A percentile compares a stretch with the other conserved stretches of the same genome.
Conservation (phyloP, 768 basidiomycete species). For the Atractiella rhizophila region DNA sequence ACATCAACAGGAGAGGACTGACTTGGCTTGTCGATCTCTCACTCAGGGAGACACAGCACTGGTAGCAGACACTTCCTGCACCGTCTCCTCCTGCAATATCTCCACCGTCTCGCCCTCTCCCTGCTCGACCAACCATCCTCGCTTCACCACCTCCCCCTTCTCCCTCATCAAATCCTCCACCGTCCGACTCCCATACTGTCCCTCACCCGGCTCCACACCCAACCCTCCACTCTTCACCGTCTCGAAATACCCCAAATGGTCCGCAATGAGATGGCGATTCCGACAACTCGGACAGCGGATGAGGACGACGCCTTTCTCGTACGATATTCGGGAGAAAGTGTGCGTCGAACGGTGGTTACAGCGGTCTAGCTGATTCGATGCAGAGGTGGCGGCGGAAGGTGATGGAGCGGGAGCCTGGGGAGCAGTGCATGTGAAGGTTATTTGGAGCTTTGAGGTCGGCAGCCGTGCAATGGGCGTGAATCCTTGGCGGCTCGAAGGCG, state of each 20-base stretch:
- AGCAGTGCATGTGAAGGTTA: constrained; percentile 73
- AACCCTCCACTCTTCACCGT: constrained; percentile 33
- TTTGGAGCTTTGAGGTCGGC: constrained; percentile 38
- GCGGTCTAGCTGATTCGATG: constrained; percentile 6
- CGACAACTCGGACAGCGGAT: constrained; percentile 76
- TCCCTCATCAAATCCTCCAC: constrained; percentile 56
- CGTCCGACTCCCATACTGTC: constrained; percentile 34
- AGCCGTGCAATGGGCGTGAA: no score
- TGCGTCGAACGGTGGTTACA: constrained; percentile 66
- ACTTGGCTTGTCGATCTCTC: no score
- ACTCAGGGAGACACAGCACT: no score
- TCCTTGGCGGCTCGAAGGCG: no score
- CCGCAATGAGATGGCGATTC: constrained; percentile 62
- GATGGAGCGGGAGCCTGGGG: constrained; percentile 16
- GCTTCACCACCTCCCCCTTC: constrained; percentile 47
- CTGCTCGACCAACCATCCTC: constrained; percentile 1
- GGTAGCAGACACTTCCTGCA: no score
- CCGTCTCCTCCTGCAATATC: no score
- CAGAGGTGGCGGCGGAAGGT: background rate
- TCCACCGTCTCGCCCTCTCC: no score
- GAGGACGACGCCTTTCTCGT: constrained; percentile 67
- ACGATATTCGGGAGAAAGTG: constrained; percentile 58
- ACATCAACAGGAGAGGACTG: no score
- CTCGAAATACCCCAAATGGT: constrained; percentile 79
- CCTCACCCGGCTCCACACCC: constrained; percentile 4